A percentile compares a stretch with the other conserved stretches of the same genome.
phyloP scores from a whole-genome alignment of 2,329 filamentous ascomycete genomes.

The Penicillium sp. region DNA sequence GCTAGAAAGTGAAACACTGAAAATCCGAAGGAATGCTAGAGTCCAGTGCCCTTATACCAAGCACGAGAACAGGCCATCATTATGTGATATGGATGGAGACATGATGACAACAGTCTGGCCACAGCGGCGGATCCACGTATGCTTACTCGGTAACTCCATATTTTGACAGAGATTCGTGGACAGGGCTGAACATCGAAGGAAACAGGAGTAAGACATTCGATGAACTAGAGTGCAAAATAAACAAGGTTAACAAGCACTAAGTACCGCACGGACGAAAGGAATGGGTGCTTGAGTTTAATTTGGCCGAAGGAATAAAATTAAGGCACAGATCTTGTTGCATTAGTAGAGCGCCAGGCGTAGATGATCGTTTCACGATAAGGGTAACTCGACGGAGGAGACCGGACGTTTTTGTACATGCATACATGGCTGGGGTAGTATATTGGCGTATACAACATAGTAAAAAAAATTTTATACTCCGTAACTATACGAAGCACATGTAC shows the following conservation, averaged over 20 bases:
- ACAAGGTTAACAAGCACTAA: background rate
- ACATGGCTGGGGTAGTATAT: background rate
- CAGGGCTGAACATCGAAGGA: background rate
- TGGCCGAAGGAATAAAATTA: background rate
- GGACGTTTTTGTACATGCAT: background rate
- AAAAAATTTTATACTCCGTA: too few relatives aligned
- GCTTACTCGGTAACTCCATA: background rate
- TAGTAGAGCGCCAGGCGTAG: background rate
- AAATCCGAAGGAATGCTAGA: background rate
- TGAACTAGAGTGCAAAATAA: background rate
- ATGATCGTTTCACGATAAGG: conserved; percentile 5
- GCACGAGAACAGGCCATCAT: background rate
- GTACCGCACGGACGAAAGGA: background rate
- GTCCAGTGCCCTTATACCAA: background rate
- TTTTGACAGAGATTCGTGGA: background rate
- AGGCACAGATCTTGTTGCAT: conserved; percentile 1
- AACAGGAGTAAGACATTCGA: background rate
- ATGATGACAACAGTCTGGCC: background rate
- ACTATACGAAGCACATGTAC: background rate
- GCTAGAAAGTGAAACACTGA: background rate
- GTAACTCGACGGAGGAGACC: background rate
- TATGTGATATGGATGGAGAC: background rate
- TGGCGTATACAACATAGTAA: background rate
- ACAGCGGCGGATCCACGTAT: background rate
- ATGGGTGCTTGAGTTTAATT: background rate